Percentiles rank a stretch among this genome's conserved stretches.
Evolutionary conservation across 23 red algal species (phyloP).

Genomic region (Cyanidiococcus yangmingshanensis): DNA sequence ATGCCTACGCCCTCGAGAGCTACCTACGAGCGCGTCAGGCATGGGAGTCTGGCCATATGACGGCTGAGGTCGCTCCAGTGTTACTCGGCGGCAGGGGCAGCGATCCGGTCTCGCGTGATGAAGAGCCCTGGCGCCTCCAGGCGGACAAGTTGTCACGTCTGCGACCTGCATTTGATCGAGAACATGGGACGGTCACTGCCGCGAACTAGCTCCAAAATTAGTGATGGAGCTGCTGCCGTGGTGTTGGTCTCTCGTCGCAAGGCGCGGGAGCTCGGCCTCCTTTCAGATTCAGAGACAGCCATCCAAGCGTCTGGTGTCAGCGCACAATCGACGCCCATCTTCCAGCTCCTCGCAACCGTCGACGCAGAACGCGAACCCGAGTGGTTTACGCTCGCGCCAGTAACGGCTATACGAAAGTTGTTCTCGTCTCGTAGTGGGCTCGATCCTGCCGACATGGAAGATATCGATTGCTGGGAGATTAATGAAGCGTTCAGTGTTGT

Average conservation of each 20-base stretch:
- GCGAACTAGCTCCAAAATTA: constrained; percentile 71
- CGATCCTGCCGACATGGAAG: constrained; percentile 9
- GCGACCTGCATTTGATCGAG: constrained; percentile 1
- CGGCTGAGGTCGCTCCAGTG: constrained; percentile 57
- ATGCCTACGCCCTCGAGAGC: constrained; percentile 44
- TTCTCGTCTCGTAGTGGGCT: constrained; percentile 25
- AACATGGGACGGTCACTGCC: constrained; percentile 76
- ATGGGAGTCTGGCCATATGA: constrained; percentile 33
- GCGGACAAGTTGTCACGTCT: neutral
- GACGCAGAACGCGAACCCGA: constrained; percentile 72
- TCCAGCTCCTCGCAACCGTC: constrained; percentile 36
- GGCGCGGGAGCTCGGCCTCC: constrained; percentile 39
- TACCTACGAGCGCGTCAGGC: constrained; percentile 42
- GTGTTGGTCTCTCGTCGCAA: constrained; percentile 44
- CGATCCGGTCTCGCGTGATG: constrained; percentile 32
- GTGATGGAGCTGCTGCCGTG: constrained; percentile 88
- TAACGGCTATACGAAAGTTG: constrained; percentile 59
- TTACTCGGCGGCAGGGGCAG: neutral
- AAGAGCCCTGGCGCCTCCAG: constrained; percentile 38
- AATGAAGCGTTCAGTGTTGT: constrained; percentile 96
- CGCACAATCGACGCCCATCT: neutral
- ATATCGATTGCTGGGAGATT: constrained; percentile 87
- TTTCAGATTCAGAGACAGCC: constrained; percentile 7
- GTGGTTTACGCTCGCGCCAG: constrained; percentile 76
- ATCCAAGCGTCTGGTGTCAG: neutral